Percentiles rank a stretch among this genome's conserved stretches.
phyloP scores from a whole-genome alignment of 139 green algal species.

The Tetradesmus obliquus region DNA sequence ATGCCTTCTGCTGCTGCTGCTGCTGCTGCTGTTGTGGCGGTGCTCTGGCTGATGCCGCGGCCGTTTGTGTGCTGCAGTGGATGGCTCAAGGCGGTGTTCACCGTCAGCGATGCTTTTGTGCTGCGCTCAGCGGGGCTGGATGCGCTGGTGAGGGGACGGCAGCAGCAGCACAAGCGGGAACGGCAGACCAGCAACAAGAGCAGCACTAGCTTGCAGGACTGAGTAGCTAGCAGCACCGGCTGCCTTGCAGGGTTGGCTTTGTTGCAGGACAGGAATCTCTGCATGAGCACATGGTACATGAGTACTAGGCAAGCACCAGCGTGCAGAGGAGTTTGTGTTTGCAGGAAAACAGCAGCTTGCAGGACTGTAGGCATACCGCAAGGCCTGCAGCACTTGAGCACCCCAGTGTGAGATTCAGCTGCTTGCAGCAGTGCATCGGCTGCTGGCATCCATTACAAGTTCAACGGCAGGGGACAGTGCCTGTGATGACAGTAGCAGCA shows the following conservation, averaged over 20 bases:
- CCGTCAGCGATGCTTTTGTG: conserved; percentile 21
- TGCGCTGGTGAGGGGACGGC: conserved; percentile 35
- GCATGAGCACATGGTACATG: no score
- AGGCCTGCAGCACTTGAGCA: no score
- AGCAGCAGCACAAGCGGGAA: not conserved
- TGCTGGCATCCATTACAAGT: not conserved
- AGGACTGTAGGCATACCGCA: no score
- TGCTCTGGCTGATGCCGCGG: not conserved
- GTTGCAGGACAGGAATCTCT: no score
- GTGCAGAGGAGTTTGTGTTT: no score
- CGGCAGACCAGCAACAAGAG: not conserved
- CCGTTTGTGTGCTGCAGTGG: conserved; percentile 17
- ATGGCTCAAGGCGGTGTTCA: conserved; percentile 38
- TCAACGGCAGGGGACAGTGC: not conserved
- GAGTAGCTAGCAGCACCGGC: no score
- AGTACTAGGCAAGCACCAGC: no score
- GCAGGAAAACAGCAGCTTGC: no score
- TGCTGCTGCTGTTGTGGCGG: not conserved
- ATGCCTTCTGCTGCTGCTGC: not conserved
- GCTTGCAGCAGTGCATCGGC: not conserved
- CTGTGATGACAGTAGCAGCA: not conserved
- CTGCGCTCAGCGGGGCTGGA: conserved; percentile 39
- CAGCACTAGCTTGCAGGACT: not conserved
- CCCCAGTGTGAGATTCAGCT: no score
- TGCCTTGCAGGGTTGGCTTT: no score